Base-by-base conservation (phyloP, 768 basidiomycete genomes). In the Roridomyces roridus region DNA sequence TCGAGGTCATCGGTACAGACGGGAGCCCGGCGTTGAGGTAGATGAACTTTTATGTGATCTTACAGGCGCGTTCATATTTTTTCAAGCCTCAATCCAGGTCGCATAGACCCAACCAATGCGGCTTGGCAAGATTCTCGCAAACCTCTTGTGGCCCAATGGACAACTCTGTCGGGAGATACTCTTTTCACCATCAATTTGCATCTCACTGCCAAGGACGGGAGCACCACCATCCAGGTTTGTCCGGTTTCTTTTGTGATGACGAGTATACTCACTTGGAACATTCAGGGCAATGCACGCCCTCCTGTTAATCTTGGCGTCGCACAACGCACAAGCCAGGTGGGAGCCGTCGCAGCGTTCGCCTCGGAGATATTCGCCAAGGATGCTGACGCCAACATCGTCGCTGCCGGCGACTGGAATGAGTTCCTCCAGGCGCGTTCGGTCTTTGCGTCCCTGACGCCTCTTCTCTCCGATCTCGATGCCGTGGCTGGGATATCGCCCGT, bases 341-440 rank as follows among this genome's bases (percentile, higher is more conserved):
- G 75, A 39, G 70, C 77, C 25, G 78, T 84, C 23, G 76, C 85
- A 6, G 85, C 70, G 21, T 87, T 88, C 60, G 77, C 83, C 17
- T 58, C 74, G 55, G 68, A 75, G 11, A 69, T 87, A 35, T 67
- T 86, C 4, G 66, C 64, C 7, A 66, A 70, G 28, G 74, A 84
- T 55, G 61, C 72, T 4, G 49, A 72, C 31, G 83, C 85, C 9
- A 82, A 79, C 59, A 70, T 88, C 56, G 61, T 86, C 41, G 73
- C 83, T 7, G 83, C 78, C 1, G 85, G 86, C 6, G 85, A 86
- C 70, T 85, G 81, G 72, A 88, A 88, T 65, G 85, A 87, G 63
- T 86, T 73, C 69, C 62, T 76, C 18, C 80, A 83, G 59, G 77
- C 85, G 2, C 80, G 80, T 44, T 75, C 81, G 11, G 82, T 82